Percentiles rank a stretch among this genome's conserved stretches.
Conservation (phyloP, 208 protist genomes). For the Wallacemonas sp. region DNA sequence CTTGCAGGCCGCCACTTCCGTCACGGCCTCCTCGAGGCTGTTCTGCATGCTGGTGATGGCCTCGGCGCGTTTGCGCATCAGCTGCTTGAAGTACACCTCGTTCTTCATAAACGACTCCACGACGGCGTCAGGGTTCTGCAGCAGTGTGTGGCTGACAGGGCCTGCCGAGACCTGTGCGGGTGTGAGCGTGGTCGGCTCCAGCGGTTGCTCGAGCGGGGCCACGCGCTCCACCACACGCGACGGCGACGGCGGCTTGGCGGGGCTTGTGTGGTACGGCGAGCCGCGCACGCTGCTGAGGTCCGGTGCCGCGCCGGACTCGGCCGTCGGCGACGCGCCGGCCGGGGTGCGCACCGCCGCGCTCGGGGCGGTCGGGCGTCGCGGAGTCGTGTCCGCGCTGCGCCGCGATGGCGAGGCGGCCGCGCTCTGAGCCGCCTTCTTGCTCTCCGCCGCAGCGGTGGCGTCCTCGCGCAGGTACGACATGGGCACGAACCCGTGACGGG, state of each 20-base stretch:
- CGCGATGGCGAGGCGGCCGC: not conserved
- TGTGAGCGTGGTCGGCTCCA: constrained; percentile 11
- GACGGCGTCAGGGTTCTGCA: constrained; percentile 58
- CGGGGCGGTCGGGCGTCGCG: not conserved
- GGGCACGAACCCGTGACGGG: constrained; percentile 77
- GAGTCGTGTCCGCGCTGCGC: not conserved
- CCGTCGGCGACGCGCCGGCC: not conserved
- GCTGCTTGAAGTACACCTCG: constrained; percentile 82
- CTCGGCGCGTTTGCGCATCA: constrained; percentile 66
- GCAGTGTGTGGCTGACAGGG: constrained; percentile 30
- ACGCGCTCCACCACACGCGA: not conserved
- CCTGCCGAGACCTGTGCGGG: constrained; percentile 28
- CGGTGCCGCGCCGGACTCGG: not conserved
- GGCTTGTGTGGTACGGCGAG: constrained; percentile 4
- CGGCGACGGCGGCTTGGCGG: not conserved
- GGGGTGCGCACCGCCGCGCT: not conserved
- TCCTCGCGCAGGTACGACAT: constrained; percentile 68
- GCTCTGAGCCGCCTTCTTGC: not conserved
- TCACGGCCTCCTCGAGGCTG: constrained; percentile 63
- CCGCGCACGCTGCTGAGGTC: not conserved
- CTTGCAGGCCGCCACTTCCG: constrained; percentile 61
- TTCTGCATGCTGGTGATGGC: constrained; percentile 61
- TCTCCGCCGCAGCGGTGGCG: constrained; percentile 21
- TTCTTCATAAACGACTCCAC: constrained; percentile 86
- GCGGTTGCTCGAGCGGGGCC: not conserved